Percentiles rank a stretch among this genome's conserved stretches.
Conservation (phyloP, 352 stramenopile genomes). For the Pythium pyrilobum region DNA sequence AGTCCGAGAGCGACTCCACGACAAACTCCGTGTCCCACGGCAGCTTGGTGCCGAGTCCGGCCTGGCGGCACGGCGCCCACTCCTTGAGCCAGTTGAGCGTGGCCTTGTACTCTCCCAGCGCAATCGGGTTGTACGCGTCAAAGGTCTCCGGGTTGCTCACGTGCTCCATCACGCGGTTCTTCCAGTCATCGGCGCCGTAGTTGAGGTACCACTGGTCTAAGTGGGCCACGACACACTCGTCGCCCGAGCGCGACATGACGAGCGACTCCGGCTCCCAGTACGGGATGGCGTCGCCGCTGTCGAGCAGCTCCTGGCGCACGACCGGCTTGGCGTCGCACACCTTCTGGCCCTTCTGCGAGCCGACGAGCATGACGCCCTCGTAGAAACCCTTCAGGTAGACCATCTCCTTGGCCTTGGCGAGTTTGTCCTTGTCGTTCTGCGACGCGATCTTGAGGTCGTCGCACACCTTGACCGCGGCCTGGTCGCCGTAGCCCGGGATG, state of each 20-base stretch:
- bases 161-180: constrained; percentile 92
- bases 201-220: constrained; percentile 99
- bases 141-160: constrained; percentile 92
- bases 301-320: constrained; percentile 96
- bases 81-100: constrained; percentile 99
- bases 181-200: constrained; percentile 99
- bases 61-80: constrained; percentile 98
- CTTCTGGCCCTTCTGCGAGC: constrained; percentile 94
- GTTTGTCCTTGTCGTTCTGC: constrained; percentile 99
- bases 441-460: constrained; percentile 98
- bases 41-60: constrained; percentile 94
- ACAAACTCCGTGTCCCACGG: constrained; percentile 99
- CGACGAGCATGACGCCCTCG: constrained; percentile 97
- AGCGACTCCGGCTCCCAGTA: constrained; percentile 99
- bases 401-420: constrained; percentile 97
- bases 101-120: constrained; percentile 94
- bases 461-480: constrained; percentile 94
- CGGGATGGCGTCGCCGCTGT: constrained; percentile 90
- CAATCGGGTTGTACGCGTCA: constrained; percentile 92
- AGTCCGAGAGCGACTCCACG: constrained; percentile 99
- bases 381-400: constrained; percentile 99
- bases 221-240: constrained; percentile 99
- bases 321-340: constrained; percentile 98
- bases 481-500: constrained; percentile 97
- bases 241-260: constrained; percentile 95